These are phyloP conservation scores for Leucaena leucocephala DNA, from an alignment of 306 rosid genomes.

Conservation along the genomic window DNA sequence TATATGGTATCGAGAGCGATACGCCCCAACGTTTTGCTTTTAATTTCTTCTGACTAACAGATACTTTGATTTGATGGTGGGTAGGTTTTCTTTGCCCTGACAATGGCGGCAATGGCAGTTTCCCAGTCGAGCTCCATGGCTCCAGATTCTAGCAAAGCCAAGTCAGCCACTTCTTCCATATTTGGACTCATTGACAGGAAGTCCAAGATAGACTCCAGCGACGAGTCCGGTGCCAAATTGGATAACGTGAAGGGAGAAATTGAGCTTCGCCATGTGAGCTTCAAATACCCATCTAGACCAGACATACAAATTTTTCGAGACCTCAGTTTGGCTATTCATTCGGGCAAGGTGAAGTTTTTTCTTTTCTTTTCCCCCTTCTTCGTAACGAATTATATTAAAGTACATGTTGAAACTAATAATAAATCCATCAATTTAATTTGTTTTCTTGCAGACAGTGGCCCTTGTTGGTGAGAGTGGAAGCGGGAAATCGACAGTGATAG, in stretches of 20 bases:
- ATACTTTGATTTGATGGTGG: neutral
- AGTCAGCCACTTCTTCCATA: slow-evolving; percentile 66
- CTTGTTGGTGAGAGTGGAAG: slow-evolving; percentile 88
- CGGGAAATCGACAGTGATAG: slow-evolving; percentile 75
- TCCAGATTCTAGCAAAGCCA: slow-evolving; percentile 68
- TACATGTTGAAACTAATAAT: neutral
- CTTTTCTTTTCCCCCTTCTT: neutral
- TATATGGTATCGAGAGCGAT: neutral
- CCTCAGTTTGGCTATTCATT: slow-evolving; percentile 59
- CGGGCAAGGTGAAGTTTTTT: slow-evolving; percentile 58
- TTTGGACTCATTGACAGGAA: slow-evolving; percentile 59
- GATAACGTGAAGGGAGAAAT: slow-evolving; percentile 62
- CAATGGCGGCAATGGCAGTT: slow-evolving; percentile 68
- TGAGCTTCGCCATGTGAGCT: slow-evolving; percentile 66
- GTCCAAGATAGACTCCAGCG: slow-evolving; percentile 65
- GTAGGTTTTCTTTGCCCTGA: slow-evolving; percentile 81
- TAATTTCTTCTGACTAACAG: neutral
- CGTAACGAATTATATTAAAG: neutral
- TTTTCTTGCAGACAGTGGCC: slow-evolving; percentile 59
- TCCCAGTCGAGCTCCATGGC: slow-evolving; percentile 64
- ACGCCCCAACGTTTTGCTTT: neutral
- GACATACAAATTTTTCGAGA: slow-evolving; percentile 65
- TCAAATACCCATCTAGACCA: slow-evolving; percentile 77
- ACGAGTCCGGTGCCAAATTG: slow-evolving; percentile 56
- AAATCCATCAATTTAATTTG: slow-evolving; percentile 11